Evolutionary conservation across 352 stramenopile species (phyloP).

Genomic region (Globisporangium spiculum): DNA sequence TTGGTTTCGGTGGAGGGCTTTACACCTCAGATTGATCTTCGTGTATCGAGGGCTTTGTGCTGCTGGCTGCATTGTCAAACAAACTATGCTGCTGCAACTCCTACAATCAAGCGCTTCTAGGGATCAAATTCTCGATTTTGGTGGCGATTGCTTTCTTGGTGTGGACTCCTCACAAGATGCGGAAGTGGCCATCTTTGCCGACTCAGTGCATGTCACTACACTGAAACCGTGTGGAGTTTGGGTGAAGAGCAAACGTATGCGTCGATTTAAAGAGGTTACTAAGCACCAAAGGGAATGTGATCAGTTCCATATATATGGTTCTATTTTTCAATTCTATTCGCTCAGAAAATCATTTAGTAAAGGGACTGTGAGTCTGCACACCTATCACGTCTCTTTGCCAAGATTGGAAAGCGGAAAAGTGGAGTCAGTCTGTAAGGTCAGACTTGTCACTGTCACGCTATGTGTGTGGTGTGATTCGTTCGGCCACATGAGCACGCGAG

Average conservation of each 20-base stretch:
- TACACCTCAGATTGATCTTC: too few relatives aligned
- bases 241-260: not conserved
- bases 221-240: not conserved
- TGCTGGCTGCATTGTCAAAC: too few relatives aligned
- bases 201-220: not conserved
- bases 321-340: not conserved
- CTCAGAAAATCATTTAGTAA: not conserved
- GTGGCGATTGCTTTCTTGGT: not conserved
- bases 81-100: too few relatives aligned
- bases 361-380: not conserved
- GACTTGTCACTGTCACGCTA: not conserved
- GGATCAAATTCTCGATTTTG: not conserved
- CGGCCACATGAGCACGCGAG: not conserved
- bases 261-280: not conserved
- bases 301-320: not conserved
- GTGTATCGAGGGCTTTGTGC: too few relatives aligned
- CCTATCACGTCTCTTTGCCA: not conserved
- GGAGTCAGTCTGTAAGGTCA: not conserved
- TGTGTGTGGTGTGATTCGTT: not conserved
- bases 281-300: not conserved
- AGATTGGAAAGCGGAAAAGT: not conserved
- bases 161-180: not conserved
- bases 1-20: too few relatives aligned
- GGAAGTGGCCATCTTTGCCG: not conserved
- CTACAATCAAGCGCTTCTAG: too few relatives aligned